These are phyloP conservation scores for Phytophthora citrophthora DNA, from an alignment of 352 stramenopile species.

Conservation along the genomic window DNA sequence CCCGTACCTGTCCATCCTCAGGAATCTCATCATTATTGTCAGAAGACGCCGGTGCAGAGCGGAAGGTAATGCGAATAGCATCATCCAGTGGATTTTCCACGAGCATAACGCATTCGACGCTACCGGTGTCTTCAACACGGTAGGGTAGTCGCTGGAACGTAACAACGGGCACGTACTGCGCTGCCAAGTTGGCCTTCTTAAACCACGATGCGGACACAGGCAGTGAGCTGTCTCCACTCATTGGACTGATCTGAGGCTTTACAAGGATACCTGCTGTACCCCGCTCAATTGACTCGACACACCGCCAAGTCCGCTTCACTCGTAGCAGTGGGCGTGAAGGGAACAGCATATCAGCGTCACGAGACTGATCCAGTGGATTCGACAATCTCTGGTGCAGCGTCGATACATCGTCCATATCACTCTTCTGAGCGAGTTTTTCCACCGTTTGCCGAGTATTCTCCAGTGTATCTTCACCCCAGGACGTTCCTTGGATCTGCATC, in stretches of 20 bases:
- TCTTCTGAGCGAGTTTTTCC: constrained; percentile 30
- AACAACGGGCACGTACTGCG: constrained; percentile 79
- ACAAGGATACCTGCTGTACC: constrained; percentile 85
- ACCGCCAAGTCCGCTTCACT: constrained; percentile 86
- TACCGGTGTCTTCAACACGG: constrained; percentile 8
- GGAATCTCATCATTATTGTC: neutral
- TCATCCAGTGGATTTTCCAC: constrained; percentile 88
- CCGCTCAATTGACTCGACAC: constrained; percentile 81
- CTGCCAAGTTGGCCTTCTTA: constrained; percentile 84
- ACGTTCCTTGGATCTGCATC: constrained; percentile 21
- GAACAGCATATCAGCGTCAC: constrained; percentile 50
- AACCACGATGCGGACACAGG: constrained; percentile 82
- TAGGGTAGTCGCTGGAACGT: constrained; percentile 72
- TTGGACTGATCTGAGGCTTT: constrained; percentile 91
- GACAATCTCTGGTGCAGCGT: constrained; percentile 66
- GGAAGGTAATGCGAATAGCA: constrained; percentile 67
- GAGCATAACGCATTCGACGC: constrained; percentile 62
- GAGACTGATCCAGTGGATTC: constrained; percentile 73
- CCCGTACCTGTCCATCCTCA: constrained; percentile 42
- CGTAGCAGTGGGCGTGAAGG: constrained; percentile 75
- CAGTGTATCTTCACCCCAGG: constrained; percentile 6
- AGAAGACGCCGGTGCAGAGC: neutral
- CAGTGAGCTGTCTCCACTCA: constrained; percentile 89
- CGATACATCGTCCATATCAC: constrained; percentile 59
- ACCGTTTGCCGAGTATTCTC: constrained; percentile 28